Evolutionary conservation across 2,329 filamentous ascomycete genomes (phyloP), one percentile per base, ranked within the genome.

Genomic region (Fonsecaea pugnacius): DNA sequence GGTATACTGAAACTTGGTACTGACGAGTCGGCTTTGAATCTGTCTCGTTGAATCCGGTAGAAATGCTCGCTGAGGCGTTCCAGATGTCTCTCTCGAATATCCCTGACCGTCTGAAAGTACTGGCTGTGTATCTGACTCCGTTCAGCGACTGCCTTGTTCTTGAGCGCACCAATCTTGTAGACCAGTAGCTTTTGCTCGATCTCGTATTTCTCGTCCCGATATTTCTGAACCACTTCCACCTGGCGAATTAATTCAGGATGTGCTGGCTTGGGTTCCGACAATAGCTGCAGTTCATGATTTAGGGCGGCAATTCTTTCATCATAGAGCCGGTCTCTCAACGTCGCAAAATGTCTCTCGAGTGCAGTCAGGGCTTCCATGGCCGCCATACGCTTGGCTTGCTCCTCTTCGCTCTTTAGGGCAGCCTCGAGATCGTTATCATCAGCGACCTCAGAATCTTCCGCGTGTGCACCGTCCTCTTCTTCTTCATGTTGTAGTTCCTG

Each of bases 221-320:
- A 88, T 64, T 90, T 89, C 77, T 96, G 88, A 61, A 99, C 85
- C 74, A 90, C 92, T 74, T 91, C 87, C 75, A 96, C 89, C 88
- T 96, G 96, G 48, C 91, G 91, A 38, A 97, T 83, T 70, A 93
- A 94, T 75, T 96, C 94, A 38, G 92, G 91, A 75, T 99, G 95
- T n/a, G 87, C 89, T 58, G 84, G 85, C 56, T 84, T 81, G 1
- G 84, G 78, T 62, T 84, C 81, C 55, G 80, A 81, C 53, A 90
- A 79, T 76, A 88, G 81, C 52, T 84, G 82, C 55, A 89, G 78
- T 76, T 89, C 87, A 57, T 82, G 80, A 67, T 96, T 92, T 61
- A 96, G 82, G 72, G 91, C 88, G 57, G 91, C 89, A 24, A 99
- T 84, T 67, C 92, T 87, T 76, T 98, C 94, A 73, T 95, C 91